A percentile compares a stretch with the other conserved stretches of the same genome.
Evolutionary conservation across 2,329 filamentous ascomycete species (phyloP).

Genomic region (Coniochaeta prunicola): DNA sequence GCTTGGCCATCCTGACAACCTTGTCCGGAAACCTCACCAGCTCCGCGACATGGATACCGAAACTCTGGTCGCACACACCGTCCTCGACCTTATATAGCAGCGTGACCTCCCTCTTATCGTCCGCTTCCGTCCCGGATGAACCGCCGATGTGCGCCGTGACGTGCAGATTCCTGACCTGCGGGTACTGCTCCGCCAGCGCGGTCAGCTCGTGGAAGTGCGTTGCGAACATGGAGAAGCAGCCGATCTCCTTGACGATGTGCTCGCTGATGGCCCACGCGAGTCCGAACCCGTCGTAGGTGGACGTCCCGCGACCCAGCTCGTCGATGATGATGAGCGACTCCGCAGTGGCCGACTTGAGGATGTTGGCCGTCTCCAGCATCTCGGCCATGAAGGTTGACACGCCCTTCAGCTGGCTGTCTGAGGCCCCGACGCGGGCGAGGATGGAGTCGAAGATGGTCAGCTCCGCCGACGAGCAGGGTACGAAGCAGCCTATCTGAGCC

Average conservation of each 20-base stretch:
- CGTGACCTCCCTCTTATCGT: constrained; percentile 74
- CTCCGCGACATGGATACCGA: constrained; percentile 97
- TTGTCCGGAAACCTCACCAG: constrained; percentile 94
- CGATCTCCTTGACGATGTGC: constrained; percentile 92
- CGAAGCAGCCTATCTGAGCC: constrained; percentile 95
- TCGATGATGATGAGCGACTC: constrained; percentile 98
- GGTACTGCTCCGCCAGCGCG: constrained; percentile 76
- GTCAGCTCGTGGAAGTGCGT: constrained; percentile 99
- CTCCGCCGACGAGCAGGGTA: constrained; percentile 84
- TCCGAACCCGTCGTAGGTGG: constrained; percentile 96
- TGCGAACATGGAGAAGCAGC: constrained; percentile 89
- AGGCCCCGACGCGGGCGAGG: constrained; percentile 89
- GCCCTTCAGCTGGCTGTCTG: constrained; percentile 93
- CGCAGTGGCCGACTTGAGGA: constrained; percentile 89
- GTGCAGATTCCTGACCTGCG: constrained; percentile 86
- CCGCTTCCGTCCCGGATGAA: constrained; percentile 26
- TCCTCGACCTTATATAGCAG: constrained; percentile 94
- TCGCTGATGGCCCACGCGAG: constrained; percentile 99
- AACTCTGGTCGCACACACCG: constrained; percentile 93
- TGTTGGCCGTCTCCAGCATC: constrained; percentile 98
- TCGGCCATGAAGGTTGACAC: constrained; percentile 99
- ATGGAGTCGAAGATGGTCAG: constrained; percentile 96
- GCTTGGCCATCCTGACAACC: constrained; percentile 97
- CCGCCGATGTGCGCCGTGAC: constrained; percentile 87
- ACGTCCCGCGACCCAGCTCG: constrained; percentile 91